Evolutionary conservation across 2,329 filamentous ascomycete genomes (phyloP).

Genomic region (Alternaria hordeiaustralica): DNA sequence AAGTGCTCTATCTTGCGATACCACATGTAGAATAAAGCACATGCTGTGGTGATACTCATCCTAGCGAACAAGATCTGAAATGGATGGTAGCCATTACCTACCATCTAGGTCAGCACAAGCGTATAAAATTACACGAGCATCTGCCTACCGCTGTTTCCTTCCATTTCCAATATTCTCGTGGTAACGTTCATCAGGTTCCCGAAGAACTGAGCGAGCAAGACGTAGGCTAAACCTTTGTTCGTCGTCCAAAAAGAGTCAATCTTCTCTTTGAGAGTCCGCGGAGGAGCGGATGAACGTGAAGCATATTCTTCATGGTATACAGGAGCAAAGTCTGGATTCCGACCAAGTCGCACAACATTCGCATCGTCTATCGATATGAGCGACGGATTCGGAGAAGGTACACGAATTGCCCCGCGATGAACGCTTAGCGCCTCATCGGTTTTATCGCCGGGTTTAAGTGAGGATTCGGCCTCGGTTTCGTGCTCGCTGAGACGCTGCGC

Average conservation of each 20-base stretch:
- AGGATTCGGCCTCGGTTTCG: conserved; percentile 10
- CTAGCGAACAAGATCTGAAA: conserved; percentile 79
- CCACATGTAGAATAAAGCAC: conserved; percentile 77
- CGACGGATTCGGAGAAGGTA: conserved; percentile 43
- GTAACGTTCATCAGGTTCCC: conserved; percentile 85
- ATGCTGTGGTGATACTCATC: conserved; percentile 74
- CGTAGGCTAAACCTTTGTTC: conserved; percentile 76
- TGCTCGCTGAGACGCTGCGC: conserved; percentile 11
- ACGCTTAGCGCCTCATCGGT: conserved; percentile 33
- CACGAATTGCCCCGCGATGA: conserved; percentile 39
- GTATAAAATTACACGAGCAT: fast-evolving
- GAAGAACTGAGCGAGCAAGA: conserved; percentile 79
- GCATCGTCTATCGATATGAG: conserved; percentile 44
- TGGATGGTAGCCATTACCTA: conserved; percentile 73
- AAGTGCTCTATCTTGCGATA: conserved; percentile 70
- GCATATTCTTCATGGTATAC: conserved; percentile 22
- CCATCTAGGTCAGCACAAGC: not conserved
- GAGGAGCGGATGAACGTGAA: conserved; percentile 32
- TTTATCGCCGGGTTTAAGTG: conserved; percentile 39
- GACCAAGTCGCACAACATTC: conserved; percentile 37
- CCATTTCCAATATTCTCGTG: conserved; percentile 74
- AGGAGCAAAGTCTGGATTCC: conserved; percentile 26
- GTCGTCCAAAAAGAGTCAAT: conserved; percentile 60
- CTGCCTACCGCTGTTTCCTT: conserved; percentile 62
- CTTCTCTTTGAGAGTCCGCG: conserved; percentile 25